A percentile compares a stretch with the other conserved stretches of the same genome.
These are phyloP conservation scores for Pichia sp. DNA, from an alignment of 1,139 yeast genomes.

Conservation along the genomic window DNA sequence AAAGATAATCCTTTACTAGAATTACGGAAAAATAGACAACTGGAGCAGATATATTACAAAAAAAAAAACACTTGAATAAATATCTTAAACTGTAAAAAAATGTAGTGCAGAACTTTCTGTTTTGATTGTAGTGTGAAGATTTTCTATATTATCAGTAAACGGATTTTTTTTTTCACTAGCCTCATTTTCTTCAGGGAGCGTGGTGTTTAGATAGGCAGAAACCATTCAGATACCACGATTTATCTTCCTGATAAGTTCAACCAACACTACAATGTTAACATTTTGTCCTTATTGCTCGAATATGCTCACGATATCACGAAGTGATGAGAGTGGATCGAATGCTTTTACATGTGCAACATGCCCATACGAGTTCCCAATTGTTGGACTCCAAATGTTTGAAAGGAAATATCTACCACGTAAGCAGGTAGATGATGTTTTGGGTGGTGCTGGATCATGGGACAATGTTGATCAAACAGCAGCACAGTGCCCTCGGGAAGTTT, in stretches of 20 bases:
- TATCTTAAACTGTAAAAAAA: too few relatives aligned
- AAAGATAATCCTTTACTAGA: too few relatives aligned
- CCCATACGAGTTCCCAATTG: constrained; percentile 86
- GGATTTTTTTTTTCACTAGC: background rate
- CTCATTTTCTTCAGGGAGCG: background rate
- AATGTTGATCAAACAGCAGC: constrained; percentile 87
- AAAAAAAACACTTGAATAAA: too few relatives aligned
- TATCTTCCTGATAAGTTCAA: background rate
- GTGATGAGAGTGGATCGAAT: constrained; percentile 30
- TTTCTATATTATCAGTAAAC: too few relatives aligned
- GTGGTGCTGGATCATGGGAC: constrained; percentile 98
- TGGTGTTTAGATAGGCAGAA: too few relatives aligned
- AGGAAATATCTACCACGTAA: constrained; percentile 77
- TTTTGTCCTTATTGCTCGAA: constrained; percentile 93
- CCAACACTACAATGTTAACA: constrained; percentile 55
- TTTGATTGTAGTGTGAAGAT: too few relatives aligned
- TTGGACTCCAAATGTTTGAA: constrained; percentile 77
- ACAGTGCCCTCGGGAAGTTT: constrained; percentile 81
- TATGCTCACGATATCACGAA: constrained; percentile 55
- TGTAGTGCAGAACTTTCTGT: too few relatives aligned
- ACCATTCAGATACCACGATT: too few relatives aligned
- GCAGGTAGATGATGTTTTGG: constrained; percentile 91
- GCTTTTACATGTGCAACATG: constrained; percentile 85
- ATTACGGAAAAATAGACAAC: too few relatives aligned
- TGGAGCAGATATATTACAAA: too few relatives aligned